Conservation (phyloP, 495 filamentous ascomycete species). For the Penicillium chermesinum region DNA sequence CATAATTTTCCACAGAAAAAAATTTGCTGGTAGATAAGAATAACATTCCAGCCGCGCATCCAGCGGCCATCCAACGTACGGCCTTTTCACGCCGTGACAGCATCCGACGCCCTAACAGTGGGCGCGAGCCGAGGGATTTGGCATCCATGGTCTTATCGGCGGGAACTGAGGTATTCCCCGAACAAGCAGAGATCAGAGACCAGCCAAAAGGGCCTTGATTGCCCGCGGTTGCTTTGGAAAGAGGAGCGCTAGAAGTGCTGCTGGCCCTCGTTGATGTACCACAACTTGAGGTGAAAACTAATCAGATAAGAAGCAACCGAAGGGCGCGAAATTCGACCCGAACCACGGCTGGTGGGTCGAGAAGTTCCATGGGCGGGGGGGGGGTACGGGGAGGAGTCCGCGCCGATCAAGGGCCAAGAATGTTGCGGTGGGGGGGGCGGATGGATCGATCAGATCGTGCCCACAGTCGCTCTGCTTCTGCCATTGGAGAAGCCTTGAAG, state of each 20-base stretch:
- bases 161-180: neutral
- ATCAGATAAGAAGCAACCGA: constrained; percentile 9
- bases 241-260: neutral
- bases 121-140: constrained; percentile 4
- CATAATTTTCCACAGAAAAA: neutral
- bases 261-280: neutral
- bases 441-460: constrained; percentile 8
- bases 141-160: constrained; percentile 9
- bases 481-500: constrained; percentile 3
- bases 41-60: neutral
- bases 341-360: constrained; percentile 11
- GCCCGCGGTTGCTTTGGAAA: too few species aligned
- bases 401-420: constrained; percentile 7
- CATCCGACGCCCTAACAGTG: neutral
- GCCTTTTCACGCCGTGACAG: neutral
- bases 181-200: too few species aligned
- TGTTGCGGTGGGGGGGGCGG: constrained; percentile 8
- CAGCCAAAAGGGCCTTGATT: too few species aligned
- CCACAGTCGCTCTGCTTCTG: neutral
- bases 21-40: neutral
- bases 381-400: neutral
- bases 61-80: neutral
- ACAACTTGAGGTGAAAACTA: neutral
- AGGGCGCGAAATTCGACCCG: constrained; percentile 2
- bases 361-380: constrained; percentile 10